A percentile compares a stretch with the other conserved stretches of the same genome.
phyloP scores from a whole-genome alignment of 345 rosid species.

The Camelina laxa region DNA sequence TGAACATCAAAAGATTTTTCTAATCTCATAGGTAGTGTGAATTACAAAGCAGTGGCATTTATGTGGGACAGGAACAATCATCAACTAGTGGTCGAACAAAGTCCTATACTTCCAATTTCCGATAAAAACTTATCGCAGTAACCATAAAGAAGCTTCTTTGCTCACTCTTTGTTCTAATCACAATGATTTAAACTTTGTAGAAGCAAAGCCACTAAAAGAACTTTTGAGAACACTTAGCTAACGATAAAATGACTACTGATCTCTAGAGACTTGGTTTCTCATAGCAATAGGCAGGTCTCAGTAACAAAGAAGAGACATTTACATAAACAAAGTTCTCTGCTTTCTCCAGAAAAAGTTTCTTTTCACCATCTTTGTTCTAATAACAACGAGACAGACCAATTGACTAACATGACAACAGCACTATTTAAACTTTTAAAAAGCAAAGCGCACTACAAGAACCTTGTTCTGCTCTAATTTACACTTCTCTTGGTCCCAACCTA shows the following conservation, averaged over 20 bases:
- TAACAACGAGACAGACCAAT: slow-evolving; percentile 10
- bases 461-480: not conserved
- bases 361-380: slow-evolving; percentile 13
- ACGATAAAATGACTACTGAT: not conserved
- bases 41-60: not conserved
- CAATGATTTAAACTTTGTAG: not conserved
- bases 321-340: slow-evolving; percentile 8
- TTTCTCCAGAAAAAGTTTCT: slow-evolving; percentile 10
- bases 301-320: not conserved
- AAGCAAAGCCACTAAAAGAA: slow-evolving; percentile 8
- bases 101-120: not conserved
- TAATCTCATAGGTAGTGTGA: not conserved
- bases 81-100: not conserved
- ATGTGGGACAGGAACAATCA: not conserved
- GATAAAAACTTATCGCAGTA: not conserved
- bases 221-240: not conserved
- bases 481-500: slow-evolving; percentile 25
- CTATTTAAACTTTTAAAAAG: not conserved
- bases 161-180: not conserved
- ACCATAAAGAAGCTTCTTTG: slow-evolving; percentile 8
- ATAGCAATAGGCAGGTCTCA: not conserved
- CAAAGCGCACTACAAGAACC: not conserved
- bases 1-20: not conserved
- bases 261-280: not conserved
- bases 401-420: not conserved